These are phyloP conservation scores for Dalechampia spathulata DNA, from an alignment of 441 rosid genomes.

Conservation along the genomic window DNA sequence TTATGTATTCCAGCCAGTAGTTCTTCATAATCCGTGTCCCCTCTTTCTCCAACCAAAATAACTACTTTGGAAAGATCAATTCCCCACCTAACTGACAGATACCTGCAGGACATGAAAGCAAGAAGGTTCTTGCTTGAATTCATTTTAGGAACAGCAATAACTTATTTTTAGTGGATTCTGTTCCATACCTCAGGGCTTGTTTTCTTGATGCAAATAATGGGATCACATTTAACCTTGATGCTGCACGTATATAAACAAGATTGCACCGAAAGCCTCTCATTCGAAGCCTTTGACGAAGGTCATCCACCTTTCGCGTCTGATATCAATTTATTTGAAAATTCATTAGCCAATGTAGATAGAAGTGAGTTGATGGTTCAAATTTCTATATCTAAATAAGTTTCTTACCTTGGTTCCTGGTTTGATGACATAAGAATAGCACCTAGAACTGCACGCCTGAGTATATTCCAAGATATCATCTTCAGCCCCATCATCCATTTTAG, in stretches of 20 bases:
- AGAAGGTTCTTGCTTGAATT: slow-evolving; percentile 6
- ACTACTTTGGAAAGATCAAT: slow-evolving; percentile 54
- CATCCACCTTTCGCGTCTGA: slow-evolving; percentile 61
- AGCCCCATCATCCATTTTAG: slow-evolving; percentile 40
- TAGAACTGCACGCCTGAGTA: slow-evolving; percentile 40
- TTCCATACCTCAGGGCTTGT: slow-evolving; percentile 69
- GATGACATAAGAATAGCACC: slow-evolving; percentile 58
- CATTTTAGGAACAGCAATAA: neutral
- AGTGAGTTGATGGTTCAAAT: neutral
- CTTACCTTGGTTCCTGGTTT: slow-evolving; percentile 68
- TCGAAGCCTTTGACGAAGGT: slow-evolving; percentile 69
- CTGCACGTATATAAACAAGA: slow-evolving; percentile 52
- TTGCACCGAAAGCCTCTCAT: slow-evolving; percentile 90
- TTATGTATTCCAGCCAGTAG: slow-evolving; percentile 70
- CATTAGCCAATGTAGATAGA: slow-evolving; percentile 9
- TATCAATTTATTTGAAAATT: slow-evolving; percentile 17
- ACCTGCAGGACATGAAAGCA: slow-evolving; percentile 39
- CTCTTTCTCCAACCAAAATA: slow-evolving; percentile 67
- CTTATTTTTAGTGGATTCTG: neutral
- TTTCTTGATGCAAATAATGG: slow-evolving; percentile 81
- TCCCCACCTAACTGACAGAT: slow-evolving; percentile 84
- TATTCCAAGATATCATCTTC: slow-evolving; percentile 47
- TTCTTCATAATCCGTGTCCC: slow-evolving; percentile 85
- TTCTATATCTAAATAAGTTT: neutral
- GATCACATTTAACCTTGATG: slow-evolving; percentile 61